A percentile compares a stretch with the other conserved stretches of the same genome.
These are phyloP conservation scores for Pythium periplocum DNA, from an alignment of 352 stramenopile species.

Conservation along the genomic window DNA sequence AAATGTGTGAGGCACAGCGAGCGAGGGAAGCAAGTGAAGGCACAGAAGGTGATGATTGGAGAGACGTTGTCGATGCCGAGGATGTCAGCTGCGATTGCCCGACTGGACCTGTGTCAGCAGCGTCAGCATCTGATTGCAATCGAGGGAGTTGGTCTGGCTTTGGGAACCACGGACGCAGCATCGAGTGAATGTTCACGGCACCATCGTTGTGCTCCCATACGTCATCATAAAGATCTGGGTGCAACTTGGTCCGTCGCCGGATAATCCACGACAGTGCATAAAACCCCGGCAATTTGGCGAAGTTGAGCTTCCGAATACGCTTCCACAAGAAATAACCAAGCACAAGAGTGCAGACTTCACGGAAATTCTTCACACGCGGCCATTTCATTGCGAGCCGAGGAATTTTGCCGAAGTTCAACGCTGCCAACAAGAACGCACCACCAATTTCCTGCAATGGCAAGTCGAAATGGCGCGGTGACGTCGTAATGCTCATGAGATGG, in stretches of 20 bases:
- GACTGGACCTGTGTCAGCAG: too few relatives aligned
- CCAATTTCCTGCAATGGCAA: constrained; percentile 6
- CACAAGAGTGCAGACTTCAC: background rate
- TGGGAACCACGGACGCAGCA: constrained; percentile 58
- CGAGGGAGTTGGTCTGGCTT: constrained; percentile 28
- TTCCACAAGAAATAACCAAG: constrained; percentile 6
- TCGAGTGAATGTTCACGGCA: constrained; percentile 72
- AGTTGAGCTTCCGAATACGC: constrained; percentile 9
- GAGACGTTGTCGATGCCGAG: constrained; percentile 24
- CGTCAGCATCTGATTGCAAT: too few relatives aligned
- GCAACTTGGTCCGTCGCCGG: constrained; percentile 43
- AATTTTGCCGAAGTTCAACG: constrained; percentile 4
- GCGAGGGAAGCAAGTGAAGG: constrained; percentile 30
- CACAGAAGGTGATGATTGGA: constrained; percentile 31
- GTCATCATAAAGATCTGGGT: constrained; percentile 22
- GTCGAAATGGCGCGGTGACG: constrained; percentile 29
- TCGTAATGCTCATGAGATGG: constrained; percentile 71
- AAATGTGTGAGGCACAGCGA: constrained; percentile 66
- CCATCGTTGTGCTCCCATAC: constrained; percentile 71
- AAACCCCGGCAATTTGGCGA: constrained; percentile 59
- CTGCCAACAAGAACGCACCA: constrained; percentile 3
- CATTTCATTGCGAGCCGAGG: background rate
- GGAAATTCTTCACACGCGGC: background rate
- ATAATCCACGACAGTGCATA: constrained; percentile 63
- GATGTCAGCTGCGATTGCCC: background rate